Evolutionary conservation across 2,329 filamentous ascomycete species (phyloP).

Genomic region (Talaromyces funiculosus): DNA sequence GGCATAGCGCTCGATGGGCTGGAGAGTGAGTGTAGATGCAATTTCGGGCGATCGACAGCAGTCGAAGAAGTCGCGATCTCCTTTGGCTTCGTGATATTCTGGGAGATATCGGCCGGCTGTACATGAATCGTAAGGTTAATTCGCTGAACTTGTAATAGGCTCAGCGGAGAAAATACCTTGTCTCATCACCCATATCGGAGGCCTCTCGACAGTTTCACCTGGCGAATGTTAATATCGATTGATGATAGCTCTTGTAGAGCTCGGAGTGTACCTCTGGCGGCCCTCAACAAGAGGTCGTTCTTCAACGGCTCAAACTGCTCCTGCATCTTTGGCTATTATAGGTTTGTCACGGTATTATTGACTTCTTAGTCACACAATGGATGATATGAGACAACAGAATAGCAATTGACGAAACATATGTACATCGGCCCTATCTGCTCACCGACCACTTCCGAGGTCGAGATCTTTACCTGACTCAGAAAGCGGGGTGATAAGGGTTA

Average conservation of each 20-base stretch:
- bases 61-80: conserved; percentile 87
- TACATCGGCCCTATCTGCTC: not conserved
- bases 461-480: not conserved
- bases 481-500: conserved; percentile 13
- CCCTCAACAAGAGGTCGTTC: conserved; percentile 87
- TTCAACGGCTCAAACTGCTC: conserved; percentile 74
- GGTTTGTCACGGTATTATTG: not conserved
- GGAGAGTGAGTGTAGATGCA: conserved; percentile 85
- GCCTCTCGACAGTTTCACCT: conserved; percentile 87
- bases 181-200: conserved; percentile 98
- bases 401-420: not conserved
- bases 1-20: conserved; percentile 85
- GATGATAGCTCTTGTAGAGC: not conserved
- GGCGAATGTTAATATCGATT: conserved; percentile 12
- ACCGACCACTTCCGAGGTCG: conserved; percentile 2
- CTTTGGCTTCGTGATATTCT: conserved; percentile 96
- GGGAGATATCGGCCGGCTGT: conserved; percentile 91
- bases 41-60: conserved; percentile 93
- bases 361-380: not conserved
- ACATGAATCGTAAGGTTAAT: not conserved
- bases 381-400: not conserved
- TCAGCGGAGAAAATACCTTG: conserved; percentile 59
- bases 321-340: conserved; percentile 49
- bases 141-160: not conserved
- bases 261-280: conserved; percentile 66